A percentile compares a stretch with the other conserved stretches of the same genome.
Evolutionary conservation across 2,329 filamentous ascomycete genomes (phyloP).

Genomic region (Ophiostoma piceae): DNA sequence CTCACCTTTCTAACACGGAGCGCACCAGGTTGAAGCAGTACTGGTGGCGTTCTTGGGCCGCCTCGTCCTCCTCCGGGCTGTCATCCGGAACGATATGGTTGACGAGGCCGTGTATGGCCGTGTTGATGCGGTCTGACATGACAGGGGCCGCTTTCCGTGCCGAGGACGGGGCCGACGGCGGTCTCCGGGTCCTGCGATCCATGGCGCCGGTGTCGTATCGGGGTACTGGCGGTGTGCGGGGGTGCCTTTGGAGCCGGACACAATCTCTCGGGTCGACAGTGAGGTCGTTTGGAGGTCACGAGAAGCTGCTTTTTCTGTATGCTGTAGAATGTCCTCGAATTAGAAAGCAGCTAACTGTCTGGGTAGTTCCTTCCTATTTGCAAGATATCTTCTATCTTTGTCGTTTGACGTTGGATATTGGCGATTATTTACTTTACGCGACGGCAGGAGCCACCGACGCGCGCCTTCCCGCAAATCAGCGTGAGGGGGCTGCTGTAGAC

Average conservation of each 20-base stretch:
- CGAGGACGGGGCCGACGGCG: slow-evolving; percentile 14
- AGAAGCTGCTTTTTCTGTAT: neutral
- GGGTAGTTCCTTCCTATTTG: neutral
- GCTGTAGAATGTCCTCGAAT: neutral
- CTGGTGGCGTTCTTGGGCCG: slow-evolving; percentile 63
- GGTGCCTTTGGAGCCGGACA: neutral
- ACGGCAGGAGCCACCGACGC: slow-evolving; percentile 22
- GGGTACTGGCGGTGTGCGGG: slow-evolving; percentile 11
- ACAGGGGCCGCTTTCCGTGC: slow-evolving; percentile 48
- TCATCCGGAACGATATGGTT: slow-evolving; percentile 65
- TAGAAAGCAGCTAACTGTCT: neutral
- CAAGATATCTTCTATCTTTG: slow-evolving; percentile 16
- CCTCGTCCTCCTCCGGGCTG: slow-evolving; percentile 61
- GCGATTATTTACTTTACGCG: slow-evolving; percentile 16
- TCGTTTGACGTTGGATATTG: neutral
- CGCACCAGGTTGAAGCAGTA: slow-evolving; percentile 51
- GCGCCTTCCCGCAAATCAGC: slow-evolving; percentile 16
- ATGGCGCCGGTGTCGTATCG: slow-evolving; percentile 19
- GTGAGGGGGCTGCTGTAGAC: slow-evolving; percentile 11
- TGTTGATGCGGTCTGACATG: slow-evolving; percentile 64
- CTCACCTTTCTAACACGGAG: slow-evolving; percentile 49
- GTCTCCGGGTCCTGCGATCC: slow-evolving; percentile 22
- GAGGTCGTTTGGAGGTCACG: neutral
- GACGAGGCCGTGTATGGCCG: slow-evolving; percentile 74
- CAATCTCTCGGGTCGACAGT: neutral